Evolutionary conservation across 2,329 filamentous ascomycete genomes (phyloP).

Genomic region (Hypoxylon sp.): DNA sequence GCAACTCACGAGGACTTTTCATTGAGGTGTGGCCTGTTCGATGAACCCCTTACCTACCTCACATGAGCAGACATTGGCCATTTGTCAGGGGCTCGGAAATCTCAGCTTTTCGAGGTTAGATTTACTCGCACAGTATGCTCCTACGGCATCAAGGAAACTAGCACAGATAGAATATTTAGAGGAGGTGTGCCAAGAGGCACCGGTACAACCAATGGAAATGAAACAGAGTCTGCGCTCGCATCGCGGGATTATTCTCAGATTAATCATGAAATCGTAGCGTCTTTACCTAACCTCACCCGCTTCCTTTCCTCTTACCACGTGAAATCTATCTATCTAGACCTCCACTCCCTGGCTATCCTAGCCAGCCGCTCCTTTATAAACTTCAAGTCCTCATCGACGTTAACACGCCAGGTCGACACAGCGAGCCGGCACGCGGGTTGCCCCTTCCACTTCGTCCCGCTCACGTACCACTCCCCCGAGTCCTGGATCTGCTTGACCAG

Average conservation of each 20-base stretch:
- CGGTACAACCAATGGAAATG: not conserved
- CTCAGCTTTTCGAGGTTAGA: not conserved
- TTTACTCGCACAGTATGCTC: not conserved
- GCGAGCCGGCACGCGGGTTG: slow-evolving; percentile 84
- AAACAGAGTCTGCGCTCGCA: not conserved
- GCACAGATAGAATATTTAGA: not conserved
- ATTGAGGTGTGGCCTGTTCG: not conserved
- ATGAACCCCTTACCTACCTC: not conserved
- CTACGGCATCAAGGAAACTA: not conserved
- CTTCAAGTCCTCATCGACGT: slow-evolving; percentile 75
- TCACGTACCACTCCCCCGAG: slow-evolving; percentile 83
- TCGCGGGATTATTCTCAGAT: not conserved
- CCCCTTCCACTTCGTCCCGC: slow-evolving; percentile 83
- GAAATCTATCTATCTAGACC: not conserved
- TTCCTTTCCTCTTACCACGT: not conserved
- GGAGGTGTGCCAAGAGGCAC: not conserved
- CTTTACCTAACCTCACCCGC: not conserved
- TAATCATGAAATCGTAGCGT: not conserved
- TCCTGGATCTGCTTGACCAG: slow-evolving; percentile 82
- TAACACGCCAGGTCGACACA: slow-evolving; percentile 86
- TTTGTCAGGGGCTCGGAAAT: not conserved
- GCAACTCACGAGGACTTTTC: not conserved
- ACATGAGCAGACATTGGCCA: not conserved
- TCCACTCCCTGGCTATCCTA: slow-evolving; percentile 58
- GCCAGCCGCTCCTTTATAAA: slow-evolving; percentile 76